Conservation (phyloP, 108 stramenopile species). For the Conticribra weissflogii region DNA sequence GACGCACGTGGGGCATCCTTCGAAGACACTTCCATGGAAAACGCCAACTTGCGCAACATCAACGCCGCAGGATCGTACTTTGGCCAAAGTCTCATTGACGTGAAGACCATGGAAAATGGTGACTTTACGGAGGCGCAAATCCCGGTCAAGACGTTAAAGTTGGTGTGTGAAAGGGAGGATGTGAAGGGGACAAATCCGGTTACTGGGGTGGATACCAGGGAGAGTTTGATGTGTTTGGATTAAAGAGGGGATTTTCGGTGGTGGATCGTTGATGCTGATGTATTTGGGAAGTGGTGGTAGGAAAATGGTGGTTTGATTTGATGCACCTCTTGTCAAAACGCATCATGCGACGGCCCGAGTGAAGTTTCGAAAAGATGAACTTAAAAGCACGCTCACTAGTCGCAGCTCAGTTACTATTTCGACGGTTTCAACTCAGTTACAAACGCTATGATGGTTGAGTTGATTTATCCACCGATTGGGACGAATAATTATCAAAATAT, state of each 20-base stretch:
- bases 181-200: constrained; percentile 90
- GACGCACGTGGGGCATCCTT: constrained; percentile 81
- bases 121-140: constrained; percentile 89
- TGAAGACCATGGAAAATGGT: constrained; percentile 57
- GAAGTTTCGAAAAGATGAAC: no score
- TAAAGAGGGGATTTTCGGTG: not conserved
- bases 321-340: no score
- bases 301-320: no score
- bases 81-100: constrained; percentile 68
- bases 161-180: constrained; percentile 75
- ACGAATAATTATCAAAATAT: no score
- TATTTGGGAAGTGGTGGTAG: no score
- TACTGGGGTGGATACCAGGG: constrained; percentile 92
- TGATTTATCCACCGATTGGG: no score
- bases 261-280: not conserved
- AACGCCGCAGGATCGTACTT: constrained; percentile 81
- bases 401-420: no score
- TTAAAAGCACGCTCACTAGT: no score
- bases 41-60: constrained; percentile 66
- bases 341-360: no score
- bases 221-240: constrained; percentile 82
- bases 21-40: constrained; percentile 85
- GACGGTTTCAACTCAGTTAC: no score
- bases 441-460: no score
- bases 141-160: constrained; percentile 66